A percentile compares a stretch with the other conserved stretches of the same genome.
Evolutionary conservation across 2,329 filamentous ascomycete genomes (phyloP).

Genomic region (Tolypocladium guangdongense): DNA sequence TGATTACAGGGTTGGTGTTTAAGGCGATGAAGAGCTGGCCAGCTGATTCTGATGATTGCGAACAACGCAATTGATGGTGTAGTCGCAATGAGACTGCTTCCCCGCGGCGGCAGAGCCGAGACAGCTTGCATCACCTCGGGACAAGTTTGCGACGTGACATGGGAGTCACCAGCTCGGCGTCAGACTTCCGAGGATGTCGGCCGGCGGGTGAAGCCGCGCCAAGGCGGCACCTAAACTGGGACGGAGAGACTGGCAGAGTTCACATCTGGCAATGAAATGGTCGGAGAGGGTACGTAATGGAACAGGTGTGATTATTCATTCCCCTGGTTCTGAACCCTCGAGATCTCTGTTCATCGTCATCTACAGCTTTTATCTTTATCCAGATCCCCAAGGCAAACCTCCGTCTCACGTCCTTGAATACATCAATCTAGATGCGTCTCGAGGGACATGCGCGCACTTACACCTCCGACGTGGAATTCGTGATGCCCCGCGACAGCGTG

Average conservation of each 20-base stretch:
- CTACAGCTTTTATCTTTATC: not conserved
- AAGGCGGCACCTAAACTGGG: not conserved
- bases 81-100: not conserved
- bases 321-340: not conserved
- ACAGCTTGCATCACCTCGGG: not conserved
- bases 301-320: not conserved
- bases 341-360: not conserved
- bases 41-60: not conserved
- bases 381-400: too few species aligned
- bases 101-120: not conserved
- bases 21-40: not conserved
- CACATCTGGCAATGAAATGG: not conserved
- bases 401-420: too few species aligned
- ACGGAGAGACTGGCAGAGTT: not conserved
- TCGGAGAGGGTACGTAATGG: too few species aligned
- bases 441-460: not conserved
- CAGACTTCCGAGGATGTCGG: not conserved
- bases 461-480: not conserved
- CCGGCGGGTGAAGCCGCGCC: not conserved
- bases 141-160: not conserved
- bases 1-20: not conserved
- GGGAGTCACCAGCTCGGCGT: not conserved
- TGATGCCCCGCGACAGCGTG: conserved; percentile 10
- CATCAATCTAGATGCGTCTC: too few species aligned
- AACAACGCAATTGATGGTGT: not conserved